These are phyloP conservation scores for Begonia fuchsioides DNA, from an alignment of 306 rosid genomes.

Conservation along the genomic window DNA sequence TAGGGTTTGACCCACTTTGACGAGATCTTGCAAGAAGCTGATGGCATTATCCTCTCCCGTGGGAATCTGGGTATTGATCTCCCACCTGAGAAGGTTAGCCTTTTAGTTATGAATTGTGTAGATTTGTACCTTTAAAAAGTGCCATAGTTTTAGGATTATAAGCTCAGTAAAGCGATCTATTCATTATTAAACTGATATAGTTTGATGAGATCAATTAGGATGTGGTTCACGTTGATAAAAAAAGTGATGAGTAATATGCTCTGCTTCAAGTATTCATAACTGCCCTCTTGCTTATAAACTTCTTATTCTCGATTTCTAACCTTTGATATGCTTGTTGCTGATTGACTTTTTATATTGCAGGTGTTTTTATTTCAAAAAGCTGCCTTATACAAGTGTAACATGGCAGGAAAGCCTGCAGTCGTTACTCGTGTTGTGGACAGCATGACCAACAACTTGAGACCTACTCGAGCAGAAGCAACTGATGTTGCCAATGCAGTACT, in stretches of 20 bases:
- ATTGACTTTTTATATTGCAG: conserved; percentile 25
- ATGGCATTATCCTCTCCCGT: conserved; percentile 43
- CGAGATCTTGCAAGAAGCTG: conserved; percentile 44
- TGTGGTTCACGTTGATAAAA: no score
- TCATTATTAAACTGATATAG: no score
- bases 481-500: conserved; percentile 99
- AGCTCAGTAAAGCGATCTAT: no score
- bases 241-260: no score
- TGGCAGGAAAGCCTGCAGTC: conserved; percentile 99
- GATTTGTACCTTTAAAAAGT: no score
- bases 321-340: conserved; percentile 1
- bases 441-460: conserved; percentile 94
- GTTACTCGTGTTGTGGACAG: conserved; percentile 98
- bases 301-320: not conserved
- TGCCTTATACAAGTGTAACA: conserved; percentile 90
- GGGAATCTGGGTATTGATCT: conserved; percentile 47
- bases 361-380: conserved; percentile 94
- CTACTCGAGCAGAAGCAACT: conserved; percentile 99
- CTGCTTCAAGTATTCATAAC: no score
- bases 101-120: not conserved
- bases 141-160: no score
- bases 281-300: no score
- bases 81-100: conserved; percentile 40
- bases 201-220: no score
- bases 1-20: conserved; percentile 43